These are phyloP conservation scores for Heterobasidion annosum DNA, from an alignment of 1,284 basidiomycete genomes.

Conservation along the genomic window DNA sequence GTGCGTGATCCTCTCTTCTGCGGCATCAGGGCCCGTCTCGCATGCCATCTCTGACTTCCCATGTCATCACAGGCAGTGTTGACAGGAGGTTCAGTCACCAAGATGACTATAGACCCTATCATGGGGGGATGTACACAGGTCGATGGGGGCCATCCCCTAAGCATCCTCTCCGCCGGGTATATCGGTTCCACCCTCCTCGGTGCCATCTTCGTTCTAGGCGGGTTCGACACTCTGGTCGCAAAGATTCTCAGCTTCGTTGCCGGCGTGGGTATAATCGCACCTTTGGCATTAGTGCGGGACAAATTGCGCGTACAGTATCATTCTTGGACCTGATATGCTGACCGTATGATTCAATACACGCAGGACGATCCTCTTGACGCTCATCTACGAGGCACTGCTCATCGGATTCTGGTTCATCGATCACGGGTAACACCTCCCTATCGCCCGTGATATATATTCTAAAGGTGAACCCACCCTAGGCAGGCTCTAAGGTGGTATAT, in stretches of 20 bases:
- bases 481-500: constrained; percentile 72
- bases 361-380: constrained; percentile 72
- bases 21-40: not conserved
- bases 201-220: constrained; percentile 69
- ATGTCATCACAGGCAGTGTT: constrained; percentile 48
- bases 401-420: constrained; percentile 82
- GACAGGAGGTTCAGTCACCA: constrained; percentile 65
- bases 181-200: constrained; percentile 72
- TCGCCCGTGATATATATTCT: not conserved
- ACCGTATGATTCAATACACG: not conserved
- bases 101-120: constrained; percentile 75
- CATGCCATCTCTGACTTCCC: not conserved
- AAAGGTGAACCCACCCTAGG: constrained; percentile 22
- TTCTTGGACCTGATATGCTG: not conserved
- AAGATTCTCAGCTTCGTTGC: constrained; percentile 79
- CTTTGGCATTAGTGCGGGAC: constrained; percentile 71
- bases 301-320: constrained; percentile 50
- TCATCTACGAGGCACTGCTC: constrained; percentile 66
- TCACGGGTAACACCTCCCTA: constrained; percentile 44
- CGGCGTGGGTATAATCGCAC: constrained; percentile 64
- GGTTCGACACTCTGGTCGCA: constrained; percentile 71
- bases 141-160: constrained; percentile 59
- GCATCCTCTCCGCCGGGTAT: constrained; percentile 70
- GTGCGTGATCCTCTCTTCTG: constrained; percentile 29
- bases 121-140: constrained; percentile 73